Base-by-base conservation (phyloP, 768 basidiomycete species). In the Mrakia hoshinonis region DNA sequence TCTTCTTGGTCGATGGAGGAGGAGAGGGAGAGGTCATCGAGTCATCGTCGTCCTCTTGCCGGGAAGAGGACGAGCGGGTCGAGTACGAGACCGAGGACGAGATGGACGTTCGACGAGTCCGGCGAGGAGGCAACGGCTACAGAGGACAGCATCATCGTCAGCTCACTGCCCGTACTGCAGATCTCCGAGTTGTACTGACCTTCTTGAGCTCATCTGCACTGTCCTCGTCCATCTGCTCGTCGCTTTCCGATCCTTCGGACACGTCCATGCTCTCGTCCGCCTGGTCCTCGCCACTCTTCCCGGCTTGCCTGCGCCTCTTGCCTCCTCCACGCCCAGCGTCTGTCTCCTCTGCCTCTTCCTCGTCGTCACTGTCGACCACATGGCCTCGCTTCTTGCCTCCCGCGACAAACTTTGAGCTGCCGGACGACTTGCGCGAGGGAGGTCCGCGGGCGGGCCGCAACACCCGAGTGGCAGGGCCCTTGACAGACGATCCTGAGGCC, bases 191-290 rank as follows among this genome's bases (percentile, higher is more conserved):
- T 24, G 12, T 54, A 22, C 67, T 46, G 38, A 54, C 55, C 52
- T 55, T 68, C 39, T 39, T 34, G 4, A 46, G 43, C 24, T 36
- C 54, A 9, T 68, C 67, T 1, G 55, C 67, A 18, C 22, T 29
- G n/a, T 67, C 66, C 36, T 67, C 66, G n/a, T 67, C 49, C n/a
- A 51, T 36, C 48, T 36, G 47, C 47, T 52, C 34, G 5, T 49
- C 51, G 34, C 49, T 52, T 12, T 31, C 47, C n/a, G 26, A 7
- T 24, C 36, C 34, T 9, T 36, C 49, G 12, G 49, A 34, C 20
- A 52, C 51, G 22, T 68, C 62, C 46, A 46, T 48, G n/a, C 29
- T 18, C n/a, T 64, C 67, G 38, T 55, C 67, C 9, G 15, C 38
- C 15, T 60, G 39, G 12, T 54, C 24, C 54, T 58, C 34, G 11